Evolutionary conservation across 2,329 filamentous ascomycete genomes (phyloP), one percentile per base, ranked within the genome.

Genomic region (Cadophora gregata): DNA sequence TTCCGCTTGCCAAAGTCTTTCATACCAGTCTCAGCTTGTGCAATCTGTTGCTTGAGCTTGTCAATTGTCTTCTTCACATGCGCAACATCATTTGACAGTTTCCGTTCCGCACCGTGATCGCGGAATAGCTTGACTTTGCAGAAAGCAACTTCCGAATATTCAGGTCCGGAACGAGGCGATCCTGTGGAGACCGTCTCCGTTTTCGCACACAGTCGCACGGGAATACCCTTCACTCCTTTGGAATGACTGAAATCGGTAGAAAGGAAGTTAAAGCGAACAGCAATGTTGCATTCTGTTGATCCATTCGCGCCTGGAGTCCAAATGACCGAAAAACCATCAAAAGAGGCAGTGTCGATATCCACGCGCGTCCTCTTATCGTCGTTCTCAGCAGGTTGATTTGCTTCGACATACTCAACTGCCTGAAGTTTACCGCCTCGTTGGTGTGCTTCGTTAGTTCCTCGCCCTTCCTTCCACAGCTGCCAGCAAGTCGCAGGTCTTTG

Each of bases 201-300:
- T 80, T 98, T 98, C 16, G 94, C 89, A 78, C 95, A 98, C 0
- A 98, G 85, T 64, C 96, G 85, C 4, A 99, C 94, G 0, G 96
- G 95, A 71, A 98, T 97, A 42, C 96, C 96, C 80, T 98, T 99
- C 59, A 99, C 96, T 55, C 96, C 96, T 77, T 99, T 99, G 10
- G 96, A 98, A 77, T 98, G 96, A 78, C 95, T 98, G 77, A 98
- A 99, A 77, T 99, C 96, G 9, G 96, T 99, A 0, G 96, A 99
- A 0, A 99, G 84, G 77, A 99, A 99, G 80, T 99, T 99, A 84
- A 98, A 99, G 55, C 96, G 92, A 14, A 98, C 93, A 9, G 93
- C 91, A 64, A 99, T 88, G 59, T 89, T 92, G 78, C 93, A 96
- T 74, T 97, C 93, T 3, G 90, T 82, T 0, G 82, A 79, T 0